A percentile compares a stretch with the other conserved stretches of the same genome.
These are phyloP conservation scores for Aspergillaceae sp. DNA, from an alignment of 2,329 filamentous ascomycete genomes.

Conservation along the genomic window DNA sequence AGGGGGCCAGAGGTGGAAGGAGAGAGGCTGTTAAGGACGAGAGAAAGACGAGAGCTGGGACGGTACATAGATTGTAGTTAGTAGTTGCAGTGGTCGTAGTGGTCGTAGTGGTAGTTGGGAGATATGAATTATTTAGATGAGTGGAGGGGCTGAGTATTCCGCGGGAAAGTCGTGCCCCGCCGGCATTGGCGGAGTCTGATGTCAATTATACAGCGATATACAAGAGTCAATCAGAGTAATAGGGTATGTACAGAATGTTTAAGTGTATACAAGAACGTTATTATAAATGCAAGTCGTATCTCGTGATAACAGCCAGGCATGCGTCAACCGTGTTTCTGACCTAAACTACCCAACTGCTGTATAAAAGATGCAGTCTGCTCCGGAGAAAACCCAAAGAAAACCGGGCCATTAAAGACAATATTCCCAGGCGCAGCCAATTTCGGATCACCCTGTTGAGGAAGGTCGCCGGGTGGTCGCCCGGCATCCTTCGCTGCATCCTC, in stretches of 20 bases:
- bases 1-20: slow-evolving; percentile 3
- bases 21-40: slow-evolving; percentile 5
- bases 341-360: slow-evolving; percentile 42
- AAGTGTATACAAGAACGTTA: too few species aligned
- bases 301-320: background rate
- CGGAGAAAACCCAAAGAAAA: slow-evolving; percentile 84
- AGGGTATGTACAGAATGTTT: too few species aligned
- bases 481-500: slow-evolving; percentile 1
- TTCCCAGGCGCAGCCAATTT: slow-evolving; percentile 41
- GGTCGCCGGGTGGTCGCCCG: slow-evolving; percentile 4
- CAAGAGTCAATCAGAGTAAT: too few species aligned
- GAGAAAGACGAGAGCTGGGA: slow-evolving; percentile 14
- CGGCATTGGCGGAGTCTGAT: background rate
- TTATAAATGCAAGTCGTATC: too few species aligned
- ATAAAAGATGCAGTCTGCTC: slow-evolving; percentile 73
- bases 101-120: background rate
- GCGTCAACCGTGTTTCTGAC: slow-evolving; percentile 6
- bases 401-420: slow-evolving; percentile 84
- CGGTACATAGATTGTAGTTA: slow-evolving; percentile 16
- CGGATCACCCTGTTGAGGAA: slow-evolving; percentile 7
- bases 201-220: too few species aligned
- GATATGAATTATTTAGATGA: slow-evolving; percentile 1
- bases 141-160: slow-evolving; percentile 7
- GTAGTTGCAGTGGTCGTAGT: too few species aligned
- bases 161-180: slow-evolving; percentile 11